Evolutionary conservation across 2,329 filamentous ascomycete genomes (phyloP), one percentile per base, ranked within the genome.

Genomic region (Sporothrix euskadiensis): DNA sequence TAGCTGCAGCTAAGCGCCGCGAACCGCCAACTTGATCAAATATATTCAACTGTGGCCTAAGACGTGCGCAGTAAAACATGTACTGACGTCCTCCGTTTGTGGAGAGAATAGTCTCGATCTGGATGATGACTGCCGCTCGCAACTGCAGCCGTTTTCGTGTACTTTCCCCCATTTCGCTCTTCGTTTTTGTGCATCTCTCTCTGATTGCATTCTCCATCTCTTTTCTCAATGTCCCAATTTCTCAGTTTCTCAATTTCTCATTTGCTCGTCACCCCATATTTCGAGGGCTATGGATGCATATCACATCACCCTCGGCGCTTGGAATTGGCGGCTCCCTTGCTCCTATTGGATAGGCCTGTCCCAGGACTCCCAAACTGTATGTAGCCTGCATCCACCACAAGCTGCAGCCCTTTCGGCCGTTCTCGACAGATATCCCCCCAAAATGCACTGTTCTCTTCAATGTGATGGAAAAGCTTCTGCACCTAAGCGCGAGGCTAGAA

Each of bases 261-360:
- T 66, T 66, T 66, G 39, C 61, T 22, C 61, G 19, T 56, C 66
- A 54, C 66, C 47, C 66, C 54, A 54, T 54, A 69, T 54, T 69
- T 35, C 30, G 66, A 56, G 47, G 66, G 65, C 26, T 47, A 10
- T 39, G 32, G 30, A 69, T 69, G 66, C 66, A 56, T 41, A 54
- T 69, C 66, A 69, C 66, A 69, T 69, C 32, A 35, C 66, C 66
- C 44, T 49, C 66, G 66, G 66, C 66, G 66, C 66, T 69, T 69
- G 66, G 61, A 49, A 41, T 41, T 66, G 39, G 61, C 39, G 12
- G 39, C 41, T 30, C 66, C 47, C 26, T 2, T 10, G 19, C 47
- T 52, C 26, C 26, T 52, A 52, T 52, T 68, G 65, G 65, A 32
- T 19, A 12, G 22, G 2, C 0, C 3, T 16, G 26, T 35, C 39